A percentile compares a stretch with the other conserved stretches of the same genome.
Conservation (phyloP, 345 rosid genomes). For the Bruguiera parviflora region DNA sequence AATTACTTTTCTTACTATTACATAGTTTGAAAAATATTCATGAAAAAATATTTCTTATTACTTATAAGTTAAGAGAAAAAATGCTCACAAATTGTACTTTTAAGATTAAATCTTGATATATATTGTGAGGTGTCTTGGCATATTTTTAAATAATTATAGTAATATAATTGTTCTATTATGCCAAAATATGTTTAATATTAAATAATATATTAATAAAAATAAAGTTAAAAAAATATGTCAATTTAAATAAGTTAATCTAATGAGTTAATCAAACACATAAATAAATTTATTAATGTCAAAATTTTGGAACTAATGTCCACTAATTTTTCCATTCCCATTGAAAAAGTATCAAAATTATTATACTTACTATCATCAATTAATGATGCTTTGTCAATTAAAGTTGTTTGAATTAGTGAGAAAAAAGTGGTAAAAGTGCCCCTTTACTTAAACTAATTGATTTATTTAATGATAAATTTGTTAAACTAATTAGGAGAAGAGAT, state of each 20-base stretch:
- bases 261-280: too few species aligned
- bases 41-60: constrained; percentile 60
- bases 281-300: too few species aligned
- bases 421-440: too few species aligned
- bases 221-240: constrained; percentile 28
- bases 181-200: constrained; percentile 40
- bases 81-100: constrained; percentile 61
- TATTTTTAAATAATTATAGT: constrained; percentile 53
- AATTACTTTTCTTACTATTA: constrained; percentile 69
- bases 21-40: constrained; percentile 51
- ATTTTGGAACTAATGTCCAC: too few species aligned
- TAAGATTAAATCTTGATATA: constrained; percentile 57
- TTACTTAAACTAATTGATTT: too few species aligned
- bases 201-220: constrained; percentile 40
- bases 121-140: constrained; percentile 51
- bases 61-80: constrained; percentile 61
- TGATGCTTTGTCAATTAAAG: too few species aligned
- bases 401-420: too few species aligned
- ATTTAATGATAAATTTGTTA: too few species aligned
- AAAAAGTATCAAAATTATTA: too few species aligned
- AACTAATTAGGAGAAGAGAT: accelerated
- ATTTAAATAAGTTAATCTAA: too few species aligned
- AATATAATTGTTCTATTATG: constrained; percentile 58
- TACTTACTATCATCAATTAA: too few species aligned
- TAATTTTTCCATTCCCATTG: too few species aligned